A percentile compares a stretch with the other conserved stretches of the same genome.
phyloP scores from a whole-genome alignment of 805 yeast genomes.

The Wickerhamiella slavikovae region DNA sequence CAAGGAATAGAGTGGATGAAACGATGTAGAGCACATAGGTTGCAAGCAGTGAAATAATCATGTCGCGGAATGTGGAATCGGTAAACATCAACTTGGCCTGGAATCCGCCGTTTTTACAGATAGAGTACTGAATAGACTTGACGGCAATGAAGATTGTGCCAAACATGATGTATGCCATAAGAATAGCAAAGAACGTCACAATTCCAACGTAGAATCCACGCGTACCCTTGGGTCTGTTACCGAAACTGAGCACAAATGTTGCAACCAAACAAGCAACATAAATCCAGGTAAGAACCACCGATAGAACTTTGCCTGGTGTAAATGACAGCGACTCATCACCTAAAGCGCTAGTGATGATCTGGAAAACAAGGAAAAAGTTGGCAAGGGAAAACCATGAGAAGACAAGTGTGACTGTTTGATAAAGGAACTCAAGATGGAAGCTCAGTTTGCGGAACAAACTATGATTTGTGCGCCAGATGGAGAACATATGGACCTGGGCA shows the following conservation, averaged over 20 bases:
- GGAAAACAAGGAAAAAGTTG: slow-evolving; percentile 73
- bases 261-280: slow-evolving; percentile 63
- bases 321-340: slow-evolving; percentile 42
- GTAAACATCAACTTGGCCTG: slow-evolving; percentile 15
- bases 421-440: slow-evolving; percentile 58
- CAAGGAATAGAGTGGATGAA: slow-evolving; percentile 63
- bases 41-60: slow-evolving; percentile 66
- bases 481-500: slow-evolving; percentile 55
- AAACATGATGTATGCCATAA: slow-evolving; percentile 78
- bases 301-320: slow-evolving; percentile 53
- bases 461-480: slow-evolving; percentile 66
- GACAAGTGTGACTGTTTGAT: slow-evolving; percentile 51
- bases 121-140: slow-evolving; percentile 39
- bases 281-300: slow-evolving; percentile 68
- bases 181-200: slow-evolving; percentile 59
- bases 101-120: slow-evolving; percentile 27
- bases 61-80: slow-evolving; percentile 59
- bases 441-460: slow-evolving; percentile 38
- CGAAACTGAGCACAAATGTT: slow-evolving; percentile 77
- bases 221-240: slow-evolving; percentile 88
- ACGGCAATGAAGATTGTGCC: slow-evolving; percentile 71
- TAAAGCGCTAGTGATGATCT: slow-evolving; percentile 64
- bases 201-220: slow-evolving; percentile 54
- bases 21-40: slow-evolving; percentile 66
- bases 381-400: slow-evolving; percentile 89